Conservation (phyloP, 2,329 filamentous ascomycete genomes). For the Trichoderma pleuroti region DNA sequence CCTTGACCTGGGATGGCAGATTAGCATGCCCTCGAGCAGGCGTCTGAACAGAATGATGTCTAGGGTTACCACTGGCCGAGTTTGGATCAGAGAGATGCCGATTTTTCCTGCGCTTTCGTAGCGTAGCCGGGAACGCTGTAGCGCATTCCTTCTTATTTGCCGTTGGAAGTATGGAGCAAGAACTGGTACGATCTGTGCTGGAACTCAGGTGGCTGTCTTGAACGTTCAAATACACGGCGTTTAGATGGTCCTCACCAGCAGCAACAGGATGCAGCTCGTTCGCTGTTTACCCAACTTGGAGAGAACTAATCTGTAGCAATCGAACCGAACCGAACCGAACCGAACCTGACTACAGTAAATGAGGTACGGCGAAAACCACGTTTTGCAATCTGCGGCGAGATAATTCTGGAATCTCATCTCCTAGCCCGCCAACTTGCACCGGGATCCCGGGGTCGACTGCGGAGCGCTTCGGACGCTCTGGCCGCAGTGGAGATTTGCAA, state of each 20-base stretch:
- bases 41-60: neutral
- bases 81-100: neutral
- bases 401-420: neutral
- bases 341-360: neutral
- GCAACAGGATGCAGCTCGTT: neutral
- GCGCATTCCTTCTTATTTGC: neutral
- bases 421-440: neutral
- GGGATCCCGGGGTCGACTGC: neutral
- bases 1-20: conserved; percentile 15
- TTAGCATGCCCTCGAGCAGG: neutral
- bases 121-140: neutral
- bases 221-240: neutral
- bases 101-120: neutral
- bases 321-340: neutral
- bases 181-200: neutral
- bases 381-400: neutral
- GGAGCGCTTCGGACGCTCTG: conserved; percentile 5
- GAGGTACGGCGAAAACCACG: too few species aligned
- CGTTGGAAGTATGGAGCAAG: neutral
- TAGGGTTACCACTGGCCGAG: neutral
- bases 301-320: neutral
- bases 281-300: neutral
- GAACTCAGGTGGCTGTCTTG: neutral
- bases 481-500: conserved; percentile 13
- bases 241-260: neutral